A percentile compares a stretch with the other conserved stretches of the same genome.
These are phyloP conservation scores for Blastobotrys petasosporus DNA, from an alignment of 1,139 yeast species.

Conservation along the genomic window DNA sequence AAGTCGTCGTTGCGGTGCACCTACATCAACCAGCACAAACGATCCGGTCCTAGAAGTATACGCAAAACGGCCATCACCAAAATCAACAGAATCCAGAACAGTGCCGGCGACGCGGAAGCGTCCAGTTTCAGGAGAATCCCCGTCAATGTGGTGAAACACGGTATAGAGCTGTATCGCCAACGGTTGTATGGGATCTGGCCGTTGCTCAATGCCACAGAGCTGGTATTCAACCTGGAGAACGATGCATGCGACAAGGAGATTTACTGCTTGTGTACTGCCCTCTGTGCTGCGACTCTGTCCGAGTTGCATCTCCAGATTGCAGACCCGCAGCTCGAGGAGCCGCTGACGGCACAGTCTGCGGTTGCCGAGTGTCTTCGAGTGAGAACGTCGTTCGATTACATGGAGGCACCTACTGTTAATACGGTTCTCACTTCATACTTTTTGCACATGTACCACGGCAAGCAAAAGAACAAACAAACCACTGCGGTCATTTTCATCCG, in stretches of 20 bases:
- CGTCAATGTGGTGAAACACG: conserved; percentile 6
- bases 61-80: no score
- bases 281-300: conserved; percentile 19
- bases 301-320: conserved; percentile 14
- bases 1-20: conserved; percentile 13
- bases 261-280: conserved; percentile 15
- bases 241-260: conserved; percentile 9
- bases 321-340: not conserved
- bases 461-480: conserved; percentile 9
- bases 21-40: conserved; percentile 11
- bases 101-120: no score
- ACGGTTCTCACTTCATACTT: conserved; percentile 19
- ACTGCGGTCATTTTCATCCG: conserved; percentile 20
- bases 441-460: conserved; percentile 17
- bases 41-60: conserved; percentile 11
- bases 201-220: conserved; percentile 11
- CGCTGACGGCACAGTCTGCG: conserved; percentile 11
- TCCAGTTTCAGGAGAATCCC: no score
- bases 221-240: conserved; percentile 4
- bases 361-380: conserved; percentile 15
- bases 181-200: conserved; percentile 18
- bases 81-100: no score
- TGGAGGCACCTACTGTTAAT: conserved; percentile 13
- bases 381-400: conserved; percentile 15
- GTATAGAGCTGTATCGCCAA: conserved; percentile 11